These are phyloP conservation scores for Xylariaceae sp. DNA, from an alignment of 2,329 filamentous ascomycete species.

Conservation along the genomic window DNA sequence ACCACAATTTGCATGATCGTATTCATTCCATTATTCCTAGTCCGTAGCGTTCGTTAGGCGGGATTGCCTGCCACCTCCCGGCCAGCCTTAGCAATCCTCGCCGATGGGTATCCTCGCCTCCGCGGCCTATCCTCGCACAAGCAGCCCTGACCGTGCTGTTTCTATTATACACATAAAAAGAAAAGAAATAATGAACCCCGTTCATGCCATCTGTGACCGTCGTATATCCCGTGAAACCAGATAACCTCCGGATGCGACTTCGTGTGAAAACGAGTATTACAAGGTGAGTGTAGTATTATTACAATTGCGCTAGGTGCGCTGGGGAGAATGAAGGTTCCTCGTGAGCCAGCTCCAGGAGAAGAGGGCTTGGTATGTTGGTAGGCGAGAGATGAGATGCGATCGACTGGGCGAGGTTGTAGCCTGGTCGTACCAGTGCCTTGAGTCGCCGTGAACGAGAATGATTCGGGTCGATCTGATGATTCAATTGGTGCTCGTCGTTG, in stretches of 20 bases:
- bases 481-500: conserved; percentile 12
- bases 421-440: conserved; percentile 5
- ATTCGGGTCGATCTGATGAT: not conserved
- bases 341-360: conserved; percentile 30
- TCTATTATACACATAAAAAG: conserved; percentile 20
- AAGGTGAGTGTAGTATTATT: conserved; percentile 27
- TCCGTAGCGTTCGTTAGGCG: conserved; percentile 10
- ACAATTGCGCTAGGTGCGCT: conserved; percentile 23
- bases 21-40: conserved; percentile 13
- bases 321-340: conserved; percentile 23
- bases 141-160: conserved; percentile 29
- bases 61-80: conserved; percentile 21
- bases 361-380: conserved; percentile 4
- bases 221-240: conserved; percentile 23
- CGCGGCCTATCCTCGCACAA: conserved; percentile 29
- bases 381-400: conserved; percentile 1
- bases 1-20: conserved; percentile 16
- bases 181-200: conserved; percentile 1
- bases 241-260: conserved; percentile 22
- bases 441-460: not conserved
- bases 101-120: conserved; percentile 33
- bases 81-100: conserved; percentile 23
- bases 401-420: not conserved
- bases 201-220: conserved; percentile 21
- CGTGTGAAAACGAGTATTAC: conserved; percentile 24